Conservation (phyloP, 2,329 filamentous ascomycete species). For the Sordariomycetes sp. region DNA sequence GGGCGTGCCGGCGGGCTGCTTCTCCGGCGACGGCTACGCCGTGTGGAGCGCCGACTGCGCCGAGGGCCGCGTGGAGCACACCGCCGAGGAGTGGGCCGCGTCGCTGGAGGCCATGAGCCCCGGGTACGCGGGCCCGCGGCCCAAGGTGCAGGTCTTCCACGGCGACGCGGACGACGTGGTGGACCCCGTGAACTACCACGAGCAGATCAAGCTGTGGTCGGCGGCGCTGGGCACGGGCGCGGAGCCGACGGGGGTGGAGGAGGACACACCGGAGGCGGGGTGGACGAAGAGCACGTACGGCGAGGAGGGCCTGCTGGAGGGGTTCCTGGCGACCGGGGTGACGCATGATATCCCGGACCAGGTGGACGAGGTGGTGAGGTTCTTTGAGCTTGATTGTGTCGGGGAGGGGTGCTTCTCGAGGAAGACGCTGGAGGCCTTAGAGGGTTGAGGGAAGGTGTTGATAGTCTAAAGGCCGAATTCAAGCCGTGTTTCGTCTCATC, state of each 20-base stretch:
- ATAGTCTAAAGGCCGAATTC: too few relatives aligned
- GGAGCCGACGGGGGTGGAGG: constrained; percentile 5
- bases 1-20: constrained; percentile 36
- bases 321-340: constrained; percentile 8
- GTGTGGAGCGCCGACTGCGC: constrained; percentile 44
- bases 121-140: constrained; percentile 36
- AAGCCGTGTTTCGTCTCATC: too few relatives aligned
- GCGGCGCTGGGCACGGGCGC: constrained; percentile 15
- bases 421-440: constrained; percentile 4
- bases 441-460: neutral
- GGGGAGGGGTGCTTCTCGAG: constrained; percentile 10
- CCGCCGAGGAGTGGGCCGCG: constrained; percentile 20
- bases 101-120: constrained; percentile 32
- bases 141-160: constrained; percentile 48
- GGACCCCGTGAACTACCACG: constrained; percentile 38
- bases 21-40: constrained; percentile 24
- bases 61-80: constrained; percentile 29
- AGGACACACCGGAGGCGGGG: constrained; percentile 4
- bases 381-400: constrained; percentile 11
- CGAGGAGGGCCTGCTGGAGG: constrained; percentile 8
- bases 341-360: constrained; percentile 10
- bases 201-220: constrained; percentile 44
- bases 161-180: constrained; percentile 40
- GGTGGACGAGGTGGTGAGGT: constrained; percentile 9
- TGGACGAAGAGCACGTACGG: constrained; percentile 12